Conservation (phyloP, 2,329 filamentous ascomycete genomes). For the Ceratocystiopsis minuta region DNA sequence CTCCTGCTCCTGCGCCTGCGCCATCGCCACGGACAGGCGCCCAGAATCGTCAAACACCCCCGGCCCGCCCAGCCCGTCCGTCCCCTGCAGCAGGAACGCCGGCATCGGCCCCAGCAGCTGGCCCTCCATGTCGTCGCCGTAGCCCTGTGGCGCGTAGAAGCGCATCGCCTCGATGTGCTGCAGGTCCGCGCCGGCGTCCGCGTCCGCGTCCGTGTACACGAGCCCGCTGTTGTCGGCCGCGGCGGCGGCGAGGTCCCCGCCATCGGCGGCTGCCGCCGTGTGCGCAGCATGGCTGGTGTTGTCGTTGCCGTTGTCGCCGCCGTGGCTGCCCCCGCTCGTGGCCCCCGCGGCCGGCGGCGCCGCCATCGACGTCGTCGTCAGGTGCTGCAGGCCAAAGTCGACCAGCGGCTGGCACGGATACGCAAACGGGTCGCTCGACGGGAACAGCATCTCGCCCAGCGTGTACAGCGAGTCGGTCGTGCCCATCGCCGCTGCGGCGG, state of each 20-base stretch:
- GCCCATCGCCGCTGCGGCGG: neutral
- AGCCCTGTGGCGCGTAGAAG: slow-evolving; percentile 33
- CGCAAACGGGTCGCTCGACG: slow-evolving; percentile 57
- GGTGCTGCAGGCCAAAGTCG: slow-evolving; percentile 20
- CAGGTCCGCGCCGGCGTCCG: slow-evolving; percentile 5
- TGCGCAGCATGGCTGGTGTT: neutral
- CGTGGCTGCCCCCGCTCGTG: slow-evolving; percentile 1
- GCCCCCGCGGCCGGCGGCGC: slow-evolving; percentile 7
- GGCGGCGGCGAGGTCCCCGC: neutral
- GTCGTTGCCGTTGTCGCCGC: neutral
- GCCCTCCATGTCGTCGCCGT: slow-evolving; percentile 48
- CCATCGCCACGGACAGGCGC: too few relatives aligned
- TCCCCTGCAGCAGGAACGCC: slow-evolving; percentile 7
- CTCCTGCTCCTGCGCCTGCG: slow-evolving; percentile 2
- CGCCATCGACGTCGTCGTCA: neutral
- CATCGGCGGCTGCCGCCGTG: neutral
- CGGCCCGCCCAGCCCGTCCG: neutral
- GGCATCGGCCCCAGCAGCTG: slow-evolving; percentile 49
- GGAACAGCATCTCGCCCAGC: slow-evolving; percentile 65
- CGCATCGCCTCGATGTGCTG: slow-evolving; percentile 20
- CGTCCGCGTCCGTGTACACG: too few relatives aligned
- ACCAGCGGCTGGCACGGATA: slow-evolving; percentile 61
- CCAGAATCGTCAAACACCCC: too few relatives aligned
- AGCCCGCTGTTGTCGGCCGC: too few relatives aligned
- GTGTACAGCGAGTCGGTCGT: slow-evolving; percentile 39